Evolutionary conservation across 169 alveolate genomes (phyloP), one percentile per base, ranked within the genome.

Genomic region (Babesia microti): DNA sequence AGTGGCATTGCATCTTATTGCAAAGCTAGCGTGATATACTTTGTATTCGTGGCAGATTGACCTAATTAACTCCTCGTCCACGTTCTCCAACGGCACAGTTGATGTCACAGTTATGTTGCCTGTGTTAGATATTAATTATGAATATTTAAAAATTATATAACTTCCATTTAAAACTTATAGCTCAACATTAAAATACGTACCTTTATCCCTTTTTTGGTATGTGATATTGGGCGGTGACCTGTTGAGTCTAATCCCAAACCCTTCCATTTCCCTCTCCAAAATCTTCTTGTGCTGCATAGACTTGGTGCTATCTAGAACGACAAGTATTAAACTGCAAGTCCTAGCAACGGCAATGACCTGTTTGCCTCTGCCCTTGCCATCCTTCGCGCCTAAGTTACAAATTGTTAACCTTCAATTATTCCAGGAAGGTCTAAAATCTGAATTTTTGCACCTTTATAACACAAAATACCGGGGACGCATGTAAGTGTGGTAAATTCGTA

Each of bases 401-500:
- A n/a, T n/a, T n/a, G n/a, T n/a, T n/a, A n/a, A n/a, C 75, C 98
- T 63, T 84, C 90, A 36, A 72, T 70, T 36, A 68, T 72, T 41
- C 98, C 99, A 12, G 99, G 98, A 18, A 94, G 79, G 81, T 94
- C 98, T 18, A 94, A 79, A 51, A 94, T 74, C 73, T 94, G 92
- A 36, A 94, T 85, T 71, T 89, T 89, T 0, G 97, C 95, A 18
- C 98, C 99, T 61, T 91, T 90, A 53, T 84, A 78, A 28, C 61
- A 59, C 35, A 84, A 60, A 11, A 72, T 74, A 3, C 99, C 99
- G 9, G 99, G 99, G 29, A 96, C 97, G 68, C 99, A 94, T 7
- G 99, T 94, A 40, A 96, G 80, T 0, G 99, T 96, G 11, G 99
- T 96, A 70, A 96, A 96, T 69, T 96, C 99, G 67, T 95, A 93